These are phyloP conservation scores for Vickermania ingenoplastis DNA, from an alignment of 208 protist genomes.

Conservation along the genomic window DNA sequence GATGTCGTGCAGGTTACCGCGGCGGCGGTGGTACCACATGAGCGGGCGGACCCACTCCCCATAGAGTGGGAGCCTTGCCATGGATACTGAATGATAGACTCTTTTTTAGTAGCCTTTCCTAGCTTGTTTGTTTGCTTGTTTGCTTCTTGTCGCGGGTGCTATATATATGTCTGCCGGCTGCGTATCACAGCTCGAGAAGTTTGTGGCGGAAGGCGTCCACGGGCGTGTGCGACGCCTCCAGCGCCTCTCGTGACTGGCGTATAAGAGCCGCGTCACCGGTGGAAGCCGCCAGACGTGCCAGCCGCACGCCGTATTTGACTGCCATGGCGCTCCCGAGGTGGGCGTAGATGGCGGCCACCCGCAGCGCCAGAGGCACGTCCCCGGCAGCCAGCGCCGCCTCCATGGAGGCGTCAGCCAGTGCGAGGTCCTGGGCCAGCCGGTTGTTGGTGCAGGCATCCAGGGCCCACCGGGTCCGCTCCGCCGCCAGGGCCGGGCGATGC, in stretches of 20 bases:
- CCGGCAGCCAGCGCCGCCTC: slow-evolving; percentile 39
- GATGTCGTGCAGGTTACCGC: too few species aligned
- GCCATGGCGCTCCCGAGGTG: slow-evolving; percentile 23
- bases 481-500: slow-evolving; percentile 3
- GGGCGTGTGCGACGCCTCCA: slow-evolving; percentile 36
- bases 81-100: too few species aligned
- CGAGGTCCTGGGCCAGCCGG: slow-evolving; percentile 8
- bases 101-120: too few species aligned
- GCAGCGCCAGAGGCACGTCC: slow-evolving; percentile 32
- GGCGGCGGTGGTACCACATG: too few species aligned
- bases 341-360: slow-evolving; percentile 26
- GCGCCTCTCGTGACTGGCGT: slow-evolving; percentile 20
- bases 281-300: slow-evolving; percentile 27
- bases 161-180: too few species aligned
- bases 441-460: slow-evolving; percentile 12
- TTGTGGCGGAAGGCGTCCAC: slow-evolving; percentile 30
- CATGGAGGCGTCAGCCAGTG: slow-evolving; percentile 40
- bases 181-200: too few species aligned
- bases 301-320: slow-evolving; percentile 35
- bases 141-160: too few species aligned
- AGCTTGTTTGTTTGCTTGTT: too few species aligned
- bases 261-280: slow-evolving; percentile 30
- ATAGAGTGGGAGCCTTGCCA: too few species aligned
- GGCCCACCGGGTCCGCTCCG: slow-evolving; percentile 8
- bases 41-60: too few species aligned